A percentile compares a stretch with the other conserved stretches of the same genome.
These are phyloP conservation scores for Cordyceps cateniannulata DNA, from an alignment of 2,329 filamentous ascomycete genomes.

Conservation along the genomic window DNA sequence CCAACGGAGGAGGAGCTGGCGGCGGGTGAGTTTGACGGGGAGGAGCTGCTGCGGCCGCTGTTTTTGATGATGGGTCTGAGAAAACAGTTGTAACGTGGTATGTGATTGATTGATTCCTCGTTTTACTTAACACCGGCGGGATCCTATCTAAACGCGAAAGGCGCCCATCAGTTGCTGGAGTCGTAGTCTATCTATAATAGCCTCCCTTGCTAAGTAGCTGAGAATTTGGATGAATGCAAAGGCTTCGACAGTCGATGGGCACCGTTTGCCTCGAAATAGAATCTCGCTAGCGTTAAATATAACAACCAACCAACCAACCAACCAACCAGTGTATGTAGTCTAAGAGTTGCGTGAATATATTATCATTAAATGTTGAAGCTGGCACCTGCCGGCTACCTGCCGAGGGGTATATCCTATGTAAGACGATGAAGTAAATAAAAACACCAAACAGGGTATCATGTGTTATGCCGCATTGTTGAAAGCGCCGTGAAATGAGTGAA, in stretches of 20 bases:
- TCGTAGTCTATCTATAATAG: too few species aligned
- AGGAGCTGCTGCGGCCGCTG: constrained; percentile 27
- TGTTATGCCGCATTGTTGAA: constrained; percentile 7
- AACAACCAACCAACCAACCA: too few species aligned
- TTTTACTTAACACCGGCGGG: too few species aligned
- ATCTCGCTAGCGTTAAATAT: too few species aligned
- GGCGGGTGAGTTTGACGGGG: constrained; percentile 24
- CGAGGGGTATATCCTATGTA: constrained; percentile 5
- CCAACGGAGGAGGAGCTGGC: constrained; percentile 24
- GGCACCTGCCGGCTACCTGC: background rate
- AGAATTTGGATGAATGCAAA: too few species aligned
- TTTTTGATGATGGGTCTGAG: constrained; percentile 26
- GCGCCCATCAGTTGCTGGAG: too few species aligned
- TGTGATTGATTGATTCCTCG: too few species aligned
- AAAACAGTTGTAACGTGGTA: constrained; percentile 7
- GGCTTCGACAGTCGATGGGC: too few species aligned
- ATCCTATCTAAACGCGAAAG: too few species aligned
- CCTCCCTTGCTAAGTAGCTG: too few species aligned
- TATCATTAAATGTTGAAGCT: constrained; percentile 7
- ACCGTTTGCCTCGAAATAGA: too few species aligned
- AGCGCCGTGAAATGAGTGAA: background rate
- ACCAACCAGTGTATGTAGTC: too few species aligned
- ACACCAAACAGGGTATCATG: background rate
- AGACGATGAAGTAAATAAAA: background rate
- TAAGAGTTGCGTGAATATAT: background rate